Evolutionary conservation across 169 alveolate species (phyloP).

Genomic region (Plasmodium yoelii): DNA sequence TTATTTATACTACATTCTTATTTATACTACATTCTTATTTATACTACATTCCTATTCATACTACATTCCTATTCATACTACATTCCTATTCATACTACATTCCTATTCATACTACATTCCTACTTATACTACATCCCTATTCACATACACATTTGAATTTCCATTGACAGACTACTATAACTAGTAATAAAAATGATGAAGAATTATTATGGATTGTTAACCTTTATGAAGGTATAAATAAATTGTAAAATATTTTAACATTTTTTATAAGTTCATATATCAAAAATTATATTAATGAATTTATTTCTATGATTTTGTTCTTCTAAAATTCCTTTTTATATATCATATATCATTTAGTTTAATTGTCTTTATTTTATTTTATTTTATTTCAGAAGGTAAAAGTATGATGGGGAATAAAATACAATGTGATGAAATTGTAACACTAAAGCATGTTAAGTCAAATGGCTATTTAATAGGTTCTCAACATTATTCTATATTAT

Average conservation of each 20-base stretch:
- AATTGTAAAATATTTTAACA: neutral
- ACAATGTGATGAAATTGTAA: slow-evolving; percentile 54
- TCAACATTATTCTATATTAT: slow-evolving; percentile 18
- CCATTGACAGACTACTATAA: slow-evolving; percentile 38
- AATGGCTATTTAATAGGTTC: slow-evolving; percentile 68
- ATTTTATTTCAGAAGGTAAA: slow-evolving; percentile 17
- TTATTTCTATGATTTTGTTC: neutral
- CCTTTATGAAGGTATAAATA: slow-evolving; percentile 58
- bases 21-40: neutral
- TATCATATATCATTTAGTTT: neutral
- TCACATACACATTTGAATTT: neutral
- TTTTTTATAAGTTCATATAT: neutral
- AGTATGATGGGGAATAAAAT: slow-evolving; percentile 56
- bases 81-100: neutral
- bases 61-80: neutral
- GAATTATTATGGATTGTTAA: slow-evolving; percentile 54
- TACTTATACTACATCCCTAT: neutral
- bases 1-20: neutral
- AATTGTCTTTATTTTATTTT: neutral
- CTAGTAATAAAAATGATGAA: slow-evolving; percentile 47
- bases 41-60: neutral
- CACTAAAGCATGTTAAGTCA: slow-evolving; percentile 62
- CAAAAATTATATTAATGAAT: too few species aligned
- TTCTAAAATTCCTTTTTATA: neutral
- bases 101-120: neutral